Base-by-base conservation (phyloP, 805 yeast genomes). In the Schwanniomyces polymorphus region DNA sequence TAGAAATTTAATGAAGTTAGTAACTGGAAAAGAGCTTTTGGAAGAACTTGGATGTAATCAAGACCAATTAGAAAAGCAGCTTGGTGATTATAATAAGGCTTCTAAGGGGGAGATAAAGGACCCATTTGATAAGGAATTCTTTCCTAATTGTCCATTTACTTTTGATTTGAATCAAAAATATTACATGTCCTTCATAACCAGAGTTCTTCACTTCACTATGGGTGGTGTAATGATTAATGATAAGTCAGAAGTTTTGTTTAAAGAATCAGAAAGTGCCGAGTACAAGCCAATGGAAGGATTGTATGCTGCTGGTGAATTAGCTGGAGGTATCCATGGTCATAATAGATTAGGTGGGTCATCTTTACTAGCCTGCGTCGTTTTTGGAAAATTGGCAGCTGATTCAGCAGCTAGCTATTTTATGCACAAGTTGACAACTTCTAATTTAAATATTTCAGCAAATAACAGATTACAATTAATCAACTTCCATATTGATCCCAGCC, bases 161-260 rank as follows among this genome's bases (percentile, higher is more conserved):
- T 67, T 62, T 47, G 47, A 55, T 7, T 38, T 53, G 4, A 65
- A 68, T 7, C 65, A 70, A 16, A 60, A 58, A 29, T 78, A 78
- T 55, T 78, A 79, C 52, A 81, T 79, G 21, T 78, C 84, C 1
- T 76, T 69, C 49, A 72, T 81, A 39, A 79, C 84, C 5, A 71
- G 86, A 31, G 85, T 81, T 5, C 75, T 83, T 31, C 88, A 83
- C 60, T 83, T 81, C 61, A 80, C 88, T 7, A 83, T 82, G 87
- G 89, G 90, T 18, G 89, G 90, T 41, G 80, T 81, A 5, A 75
- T 75, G 60, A 79, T 82, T 46, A 73, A 81, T 56, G 76, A 70
- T 21, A 57, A 70, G 37, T 66, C 79, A 0, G 74, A 74, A 46
- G 81, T 80, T 1, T 41, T 75, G 82, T 80, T 47, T 26, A 53